Evolutionary conservation across 1,284 basidiomycete species (phyloP).

Genomic region (Apiotrichum siamense): DNA sequence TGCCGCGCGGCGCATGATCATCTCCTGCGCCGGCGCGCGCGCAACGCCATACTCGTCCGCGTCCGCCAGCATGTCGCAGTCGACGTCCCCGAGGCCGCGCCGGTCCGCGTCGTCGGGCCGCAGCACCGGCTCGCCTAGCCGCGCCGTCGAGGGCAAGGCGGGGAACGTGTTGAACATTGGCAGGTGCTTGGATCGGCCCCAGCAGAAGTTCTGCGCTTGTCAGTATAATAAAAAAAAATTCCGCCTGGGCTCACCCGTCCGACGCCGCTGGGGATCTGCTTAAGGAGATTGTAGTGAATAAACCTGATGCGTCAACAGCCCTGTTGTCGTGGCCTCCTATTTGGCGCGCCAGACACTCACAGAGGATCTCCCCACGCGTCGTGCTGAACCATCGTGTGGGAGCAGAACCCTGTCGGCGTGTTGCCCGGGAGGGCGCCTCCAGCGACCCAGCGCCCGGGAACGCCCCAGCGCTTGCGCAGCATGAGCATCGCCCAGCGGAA

Average conservation of each 20-base stretch:
- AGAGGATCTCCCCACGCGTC: constrained; percentile 47
- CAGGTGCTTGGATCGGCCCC: constrained; percentile 47
- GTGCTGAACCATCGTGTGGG: constrained; percentile 51
- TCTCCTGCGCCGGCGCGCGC: constrained; percentile 35
- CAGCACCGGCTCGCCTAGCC: constrained; percentile 29
- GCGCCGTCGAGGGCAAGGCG: constrained; percentile 26
- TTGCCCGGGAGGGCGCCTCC: constrained; percentile 44
- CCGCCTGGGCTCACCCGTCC: constrained; percentile 11
- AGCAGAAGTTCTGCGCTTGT: constrained; percentile 36
- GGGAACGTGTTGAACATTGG: constrained; percentile 39
- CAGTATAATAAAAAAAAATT: background rate
- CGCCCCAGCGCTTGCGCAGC: constrained; percentile 52
- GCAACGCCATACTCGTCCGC: constrained; percentile 45
- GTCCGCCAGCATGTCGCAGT: constrained; percentile 50
- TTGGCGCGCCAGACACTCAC: background rate
- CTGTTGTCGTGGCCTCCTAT: no score
- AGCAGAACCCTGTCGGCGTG: constrained; percentile 43
- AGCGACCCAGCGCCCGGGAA: constrained; percentile 50
- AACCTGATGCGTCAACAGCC: constrained; percentile 23
- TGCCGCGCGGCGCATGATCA: constrained; percentile 39
- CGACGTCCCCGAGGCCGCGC: constrained; percentile 43
- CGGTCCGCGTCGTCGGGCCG: constrained; percentile 21
- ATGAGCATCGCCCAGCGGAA: constrained; percentile 51
- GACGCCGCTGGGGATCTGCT: constrained; percentile 48
- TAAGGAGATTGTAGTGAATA: constrained; percentile 51